These are phyloP conservation scores for Calocybe gangraenosa DNA, from an alignment of 768 basidiomycete genomes.

Conservation along the genomic window DNA sequence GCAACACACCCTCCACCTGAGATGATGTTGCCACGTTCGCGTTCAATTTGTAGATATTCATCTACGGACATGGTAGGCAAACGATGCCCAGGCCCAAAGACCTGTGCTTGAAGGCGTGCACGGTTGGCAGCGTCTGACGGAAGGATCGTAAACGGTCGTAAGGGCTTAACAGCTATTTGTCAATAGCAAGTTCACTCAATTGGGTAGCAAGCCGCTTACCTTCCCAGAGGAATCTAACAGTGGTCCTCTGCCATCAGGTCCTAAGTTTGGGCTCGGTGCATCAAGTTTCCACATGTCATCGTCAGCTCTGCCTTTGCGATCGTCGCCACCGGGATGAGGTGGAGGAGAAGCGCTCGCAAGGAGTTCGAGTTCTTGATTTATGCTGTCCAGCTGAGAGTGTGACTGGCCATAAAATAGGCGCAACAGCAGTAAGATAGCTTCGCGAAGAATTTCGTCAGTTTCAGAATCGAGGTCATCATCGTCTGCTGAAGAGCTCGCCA, in stretches of 20 bases:
- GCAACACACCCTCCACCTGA: constrained; percentile 76
- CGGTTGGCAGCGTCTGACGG: constrained; percentile 69
- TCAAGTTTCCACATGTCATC: constrained; percentile 76
- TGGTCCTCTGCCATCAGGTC: constrained; percentile 50
- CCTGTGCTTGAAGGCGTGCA: constrained; percentile 67
- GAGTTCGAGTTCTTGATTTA: constrained; percentile 70
- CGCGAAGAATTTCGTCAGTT: constrained; percentile 62
- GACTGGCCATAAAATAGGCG: constrained; percentile 71
- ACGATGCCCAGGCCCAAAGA: constrained; percentile 80
- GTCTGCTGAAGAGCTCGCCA: constrained; percentile 18
- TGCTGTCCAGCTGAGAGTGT: constrained; percentile 59
- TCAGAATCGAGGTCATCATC: constrained; percentile 53
- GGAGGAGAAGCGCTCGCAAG: constrained; percentile 51
- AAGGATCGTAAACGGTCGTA: constrained; percentile 91
- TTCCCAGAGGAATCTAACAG: constrained; percentile 74
- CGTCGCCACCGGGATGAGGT: constrained; percentile 27
- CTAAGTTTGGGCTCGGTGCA: constrained; percentile 35
- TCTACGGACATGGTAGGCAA: constrained; percentile 96
- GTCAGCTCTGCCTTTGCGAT: constrained; percentile 36
- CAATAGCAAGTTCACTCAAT: neutral
- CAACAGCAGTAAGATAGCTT: constrained; percentile 65
- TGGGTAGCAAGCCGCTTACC: constrained; percentile 34
- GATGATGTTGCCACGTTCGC: constrained; percentile 79
- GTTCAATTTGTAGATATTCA: constrained; percentile 88
- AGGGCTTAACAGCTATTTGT: constrained; percentile 62